Evolutionary conservation across 805 yeast genomes (phyloP), one percentile per base, ranked within the genome.

Genomic region (Hanseniaspora vineae): DNA sequence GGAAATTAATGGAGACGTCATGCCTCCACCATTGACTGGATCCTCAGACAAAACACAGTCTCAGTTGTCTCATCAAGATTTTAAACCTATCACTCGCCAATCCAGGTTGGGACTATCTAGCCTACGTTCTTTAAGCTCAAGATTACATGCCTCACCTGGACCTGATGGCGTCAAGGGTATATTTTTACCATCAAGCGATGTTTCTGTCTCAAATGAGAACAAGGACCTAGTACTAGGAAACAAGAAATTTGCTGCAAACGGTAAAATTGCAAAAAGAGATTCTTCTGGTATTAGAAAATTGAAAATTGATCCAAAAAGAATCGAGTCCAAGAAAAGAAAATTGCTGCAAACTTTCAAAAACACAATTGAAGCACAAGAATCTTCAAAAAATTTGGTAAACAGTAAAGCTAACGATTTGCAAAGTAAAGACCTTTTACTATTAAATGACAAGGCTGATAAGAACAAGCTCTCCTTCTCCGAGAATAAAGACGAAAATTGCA

Each of bases 301-400:
- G 44, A 66, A 66, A 39, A 67, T 70, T 15, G 73, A 71, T 47
- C 65, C 72, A 14, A 54, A 56, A 3, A 65, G 73, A 53, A 67
- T 70, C 39, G 72, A 70, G 8, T 70, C 73, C 0, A 69, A 71
- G 52, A 67, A 68, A 52, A 44, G 66, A 40, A 69, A 65, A 51
- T 54, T 71, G 3, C 57, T 68, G 5, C 53, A 61, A 40, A 20
- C 19, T 11, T 40, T 40, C 31, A 13, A 40, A 12, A 8, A 17
- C 4, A 23, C 29, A 8, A 23, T 5, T 23, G 29, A 23, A 8
- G 29, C 29, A 4, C 29, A 23, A 23, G 8, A 23, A 23, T 4
- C 8, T 5, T 23, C 29, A 8, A 23, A 23, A 23, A 23, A 23
- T 8, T 23, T 23, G 29, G 6, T 5, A 23, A 23, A 23, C 8